phyloP scores from a whole-genome alignment of 1,284 basidiomycete genomes.

The Trametes versicolor region DNA sequence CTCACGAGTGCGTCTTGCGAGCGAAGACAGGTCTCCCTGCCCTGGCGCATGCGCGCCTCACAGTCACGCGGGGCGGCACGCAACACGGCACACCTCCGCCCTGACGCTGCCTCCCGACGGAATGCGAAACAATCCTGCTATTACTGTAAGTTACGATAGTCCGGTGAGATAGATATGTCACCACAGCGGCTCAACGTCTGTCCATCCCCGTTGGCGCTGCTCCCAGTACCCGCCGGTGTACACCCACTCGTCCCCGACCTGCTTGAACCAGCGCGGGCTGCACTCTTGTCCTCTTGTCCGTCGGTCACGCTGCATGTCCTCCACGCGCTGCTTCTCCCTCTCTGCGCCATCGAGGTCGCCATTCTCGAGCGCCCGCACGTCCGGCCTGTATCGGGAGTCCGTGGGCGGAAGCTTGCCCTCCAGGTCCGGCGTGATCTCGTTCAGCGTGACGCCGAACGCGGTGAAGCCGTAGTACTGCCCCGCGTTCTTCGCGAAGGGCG shows the following conservation, averaged over 20 bases:
- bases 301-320: constrained; percentile 78
- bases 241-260: constrained; percentile 76
- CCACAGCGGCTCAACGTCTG: constrained; percentile 68
- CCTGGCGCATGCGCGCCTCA: constrained; percentile 13
- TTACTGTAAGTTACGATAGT: constrained; percentile 30
- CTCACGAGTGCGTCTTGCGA: constrained; percentile 11
- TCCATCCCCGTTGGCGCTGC: constrained; percentile 71
- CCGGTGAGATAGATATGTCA: constrained; percentile 48
- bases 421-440: constrained; percentile 82
- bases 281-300: constrained; percentile 64
- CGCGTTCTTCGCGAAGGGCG: constrained; percentile 78
- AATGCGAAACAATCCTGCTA: constrained; percentile 20
- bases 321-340: constrained; percentile 76
- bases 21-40: constrained; percentile 8
- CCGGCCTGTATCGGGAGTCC: constrained; percentile 87
- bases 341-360: constrained; percentile 85
- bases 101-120: background rate
- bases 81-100: constrained; percentile 1
- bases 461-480: constrained; percentile 87
- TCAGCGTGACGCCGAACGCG: constrained; percentile 80
- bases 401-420: constrained; percentile 79
- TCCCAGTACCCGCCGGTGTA: constrained; percentile 90
- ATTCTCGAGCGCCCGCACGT: constrained; percentile 88
- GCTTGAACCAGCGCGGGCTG: constrained; percentile 77
- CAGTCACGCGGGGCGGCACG: constrained; percentile 22